Conservation (phyloP, 352 stramenopile species). For the Elongisporangium prolatum region DNA sequence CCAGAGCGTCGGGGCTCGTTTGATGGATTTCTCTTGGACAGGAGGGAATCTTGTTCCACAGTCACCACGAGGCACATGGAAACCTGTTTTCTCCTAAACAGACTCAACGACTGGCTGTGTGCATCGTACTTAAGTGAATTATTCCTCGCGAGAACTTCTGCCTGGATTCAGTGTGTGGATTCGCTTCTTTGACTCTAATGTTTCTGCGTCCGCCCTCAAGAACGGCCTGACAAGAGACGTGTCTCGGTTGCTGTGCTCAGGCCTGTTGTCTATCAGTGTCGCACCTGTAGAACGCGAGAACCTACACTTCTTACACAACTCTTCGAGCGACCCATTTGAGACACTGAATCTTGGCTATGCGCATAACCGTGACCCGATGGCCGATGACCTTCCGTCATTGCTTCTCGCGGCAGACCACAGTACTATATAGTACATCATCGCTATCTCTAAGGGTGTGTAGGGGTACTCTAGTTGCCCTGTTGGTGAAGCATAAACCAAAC, state of each 20-base stretch:
- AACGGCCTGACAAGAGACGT: background rate
- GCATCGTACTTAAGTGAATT: background rate
- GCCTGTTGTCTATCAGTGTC: background rate
- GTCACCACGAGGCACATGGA: background rate
- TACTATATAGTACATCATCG: too few relatives aligned
- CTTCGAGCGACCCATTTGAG: background rate
- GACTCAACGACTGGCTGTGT: background rate
- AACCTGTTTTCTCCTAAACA: background rate
- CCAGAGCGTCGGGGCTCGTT: background rate
- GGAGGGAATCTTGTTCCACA: background rate
- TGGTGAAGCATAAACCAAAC: too few relatives aligned
- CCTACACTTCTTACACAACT: background rate
- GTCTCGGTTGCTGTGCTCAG: background rate
- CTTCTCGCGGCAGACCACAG: too few relatives aligned
- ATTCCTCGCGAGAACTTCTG: background rate
- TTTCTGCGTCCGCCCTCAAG: background rate
- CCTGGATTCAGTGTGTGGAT: background rate
- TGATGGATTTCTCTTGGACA: background rate
- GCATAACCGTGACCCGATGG: background rate
- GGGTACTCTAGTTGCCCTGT: too few relatives aligned
- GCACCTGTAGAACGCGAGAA: background rate
- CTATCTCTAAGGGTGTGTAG: too few relatives aligned
- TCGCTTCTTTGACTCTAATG: background rate
- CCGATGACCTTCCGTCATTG: too few relatives aligned
- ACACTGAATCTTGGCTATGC: background rate